phyloP scores from a whole-genome alignment of 1,139 yeast genomes.

The Petasospora fabianii region DNA sequence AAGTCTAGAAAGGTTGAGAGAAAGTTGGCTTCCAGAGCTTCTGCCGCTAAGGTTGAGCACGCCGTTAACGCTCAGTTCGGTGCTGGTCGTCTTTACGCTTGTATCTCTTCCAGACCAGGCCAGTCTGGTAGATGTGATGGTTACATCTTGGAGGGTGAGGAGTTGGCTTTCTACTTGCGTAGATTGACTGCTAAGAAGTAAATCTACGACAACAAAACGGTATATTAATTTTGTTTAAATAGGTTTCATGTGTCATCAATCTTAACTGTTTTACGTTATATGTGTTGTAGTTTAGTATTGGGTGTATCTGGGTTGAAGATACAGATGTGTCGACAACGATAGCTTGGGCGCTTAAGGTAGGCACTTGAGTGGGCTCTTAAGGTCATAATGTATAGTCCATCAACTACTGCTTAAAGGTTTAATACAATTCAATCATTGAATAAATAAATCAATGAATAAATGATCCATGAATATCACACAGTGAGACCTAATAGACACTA shows the following conservation, averaged over 20 bases:
- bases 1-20: slow-evolving; percentile 83
- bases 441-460: no score
- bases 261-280: slow-evolving; percentile 26
- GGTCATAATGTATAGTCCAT: no score
- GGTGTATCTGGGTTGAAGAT: no score
- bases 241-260: slow-evolving; percentile 27
- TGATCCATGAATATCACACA: no score
- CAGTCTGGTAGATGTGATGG: slow-evolving; percentile 99
- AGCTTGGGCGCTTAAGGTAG: no score
- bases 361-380: no score
- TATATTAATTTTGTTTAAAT: slow-evolving; percentile 18
- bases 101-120: slow-evolving; percentile 99
- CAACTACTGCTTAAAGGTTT: no score
- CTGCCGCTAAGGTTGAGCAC: slow-evolving; percentile 77
- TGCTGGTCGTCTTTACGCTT: slow-evolving; percentile 98
- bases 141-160: slow-evolving; percentile 99
- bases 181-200: slow-evolving; percentile 99
- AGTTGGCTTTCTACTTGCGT: slow-evolving; percentile 99
- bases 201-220: slow-evolving; percentile 27
- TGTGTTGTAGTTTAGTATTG: slow-evolving; percentile 1
- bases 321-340: no score
- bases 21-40: slow-evolving; percentile 90
- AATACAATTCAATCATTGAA: no score
- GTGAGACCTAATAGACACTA: no score
- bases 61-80: slow-evolving; percentile 95